A percentile compares a stretch with the other conserved stretches of the same genome.
These are phyloP conservation scores for Cicer chorassanicum DNA, from an alignment of 306 rosid species.

Conservation along the genomic window DNA sequence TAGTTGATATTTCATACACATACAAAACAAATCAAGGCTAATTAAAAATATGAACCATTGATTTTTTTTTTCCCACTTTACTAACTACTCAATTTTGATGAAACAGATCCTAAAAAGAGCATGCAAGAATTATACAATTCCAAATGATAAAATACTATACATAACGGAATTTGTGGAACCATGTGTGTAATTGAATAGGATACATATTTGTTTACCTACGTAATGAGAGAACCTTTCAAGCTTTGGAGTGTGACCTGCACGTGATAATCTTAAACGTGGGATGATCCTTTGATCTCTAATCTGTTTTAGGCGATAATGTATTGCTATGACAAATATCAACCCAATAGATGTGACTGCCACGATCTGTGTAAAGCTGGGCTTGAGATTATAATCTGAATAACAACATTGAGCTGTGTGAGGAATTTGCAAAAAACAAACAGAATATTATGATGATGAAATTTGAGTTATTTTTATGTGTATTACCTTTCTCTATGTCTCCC, in stretches of 20 bases:
- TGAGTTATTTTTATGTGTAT: slow-evolving; percentile 10
- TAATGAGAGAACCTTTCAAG: slow-evolving; percentile 89
- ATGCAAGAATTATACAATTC: background rate
- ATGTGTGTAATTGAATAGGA: background rate
- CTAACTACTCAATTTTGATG: too few species aligned
- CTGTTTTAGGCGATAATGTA: slow-evolving; percentile 61
- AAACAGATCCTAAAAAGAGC: too few species aligned
- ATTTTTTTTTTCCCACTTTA: too few species aligned
- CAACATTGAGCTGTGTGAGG: slow-evolving; percentile 10
- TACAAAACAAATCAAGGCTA: too few species aligned
- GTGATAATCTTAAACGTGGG: slow-evolving; percentile 65
- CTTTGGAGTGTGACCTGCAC: slow-evolving; percentile 63
- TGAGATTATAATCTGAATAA: slow-evolving; percentile 56
- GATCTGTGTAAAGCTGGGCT: slow-evolving; percentile 61
- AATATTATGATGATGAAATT: background rate
- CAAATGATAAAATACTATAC: background rate
- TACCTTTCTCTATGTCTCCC: slow-evolving; percentile 63
- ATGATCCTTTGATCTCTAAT: slow-evolving; percentile 63
- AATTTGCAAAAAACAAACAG: background rate
- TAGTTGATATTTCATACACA: too few species aligned
- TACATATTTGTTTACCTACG: slow-evolving; percentile 73
- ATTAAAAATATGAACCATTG: too few species aligned
- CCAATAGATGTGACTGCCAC: slow-evolving; percentile 61
- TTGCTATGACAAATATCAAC: slow-evolving; percentile 52
- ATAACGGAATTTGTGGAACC: slow-evolving; percentile 14